Evolutionary conservation across 2,329 filamentous ascomycete genomes (phyloP).

Genomic region (Pseudogymnoascus sp.): DNA sequence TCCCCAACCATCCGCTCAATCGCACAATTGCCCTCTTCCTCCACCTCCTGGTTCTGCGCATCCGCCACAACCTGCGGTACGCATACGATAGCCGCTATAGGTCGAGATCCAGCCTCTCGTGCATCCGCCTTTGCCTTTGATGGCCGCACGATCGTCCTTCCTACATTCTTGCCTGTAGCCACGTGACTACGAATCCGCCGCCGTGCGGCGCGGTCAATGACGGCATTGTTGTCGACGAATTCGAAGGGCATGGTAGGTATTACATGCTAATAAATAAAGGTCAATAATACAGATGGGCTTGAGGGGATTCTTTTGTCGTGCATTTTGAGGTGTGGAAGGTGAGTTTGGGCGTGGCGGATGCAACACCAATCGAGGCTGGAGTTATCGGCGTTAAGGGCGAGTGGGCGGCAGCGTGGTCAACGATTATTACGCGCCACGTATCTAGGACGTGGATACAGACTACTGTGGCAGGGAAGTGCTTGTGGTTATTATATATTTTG

Average conservation of each 20-base stretch:
- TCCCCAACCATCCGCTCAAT: conserved; percentile 14
- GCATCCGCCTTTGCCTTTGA: background rate
- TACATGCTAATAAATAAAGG: background rate
- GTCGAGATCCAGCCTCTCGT: background rate
- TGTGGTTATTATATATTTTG: background rate
- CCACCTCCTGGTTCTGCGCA: background rate
- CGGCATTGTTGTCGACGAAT: conserved; percentile 13
- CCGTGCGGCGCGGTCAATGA: conserved; percentile 12
- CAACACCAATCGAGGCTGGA: background rate
- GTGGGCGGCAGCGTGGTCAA: background rate
- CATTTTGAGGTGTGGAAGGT: background rate
- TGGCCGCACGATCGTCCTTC: conserved; percentile 9
- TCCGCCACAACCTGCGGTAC: background rate
- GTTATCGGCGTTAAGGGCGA: background rate
- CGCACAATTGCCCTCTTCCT: background rate
- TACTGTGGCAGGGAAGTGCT: background rate
- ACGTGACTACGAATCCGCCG: conserved; percentile 18
- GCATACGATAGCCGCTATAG: background rate
- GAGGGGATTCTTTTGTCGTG: background rate
- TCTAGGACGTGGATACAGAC: background rate
- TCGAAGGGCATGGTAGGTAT: conserved; percentile 11
- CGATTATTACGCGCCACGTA: background rate
- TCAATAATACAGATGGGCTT: background rate
- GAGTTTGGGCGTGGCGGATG: background rate
- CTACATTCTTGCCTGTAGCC: conserved; percentile 17